Percentiles rank a stretch among this genome's conserved stretches.
Evolutionary conservation across 2,329 filamentous ascomycete genomes (phyloP).

Genomic region (Fusarium circinatum): DNA sequence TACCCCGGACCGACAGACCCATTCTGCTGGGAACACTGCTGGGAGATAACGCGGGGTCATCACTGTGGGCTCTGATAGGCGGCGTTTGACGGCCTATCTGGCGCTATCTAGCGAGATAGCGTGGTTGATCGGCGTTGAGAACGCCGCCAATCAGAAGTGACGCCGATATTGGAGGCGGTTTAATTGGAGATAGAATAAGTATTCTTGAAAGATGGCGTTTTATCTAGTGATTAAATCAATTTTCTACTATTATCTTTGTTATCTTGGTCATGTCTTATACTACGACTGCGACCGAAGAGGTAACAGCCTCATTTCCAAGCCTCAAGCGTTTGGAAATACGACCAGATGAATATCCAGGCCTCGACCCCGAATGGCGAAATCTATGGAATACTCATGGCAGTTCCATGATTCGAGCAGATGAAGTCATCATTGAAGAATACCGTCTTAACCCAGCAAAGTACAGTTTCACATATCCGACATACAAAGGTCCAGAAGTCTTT

Average conservation of each 20-base stretch:
- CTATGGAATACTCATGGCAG: not conserved
- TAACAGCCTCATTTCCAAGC: not conserved
- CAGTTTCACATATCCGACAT: slow-evolving; percentile 2
- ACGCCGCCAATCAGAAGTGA: not conserved
- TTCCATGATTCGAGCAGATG: not conserved
- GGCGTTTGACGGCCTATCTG: slow-evolving; percentile 2
- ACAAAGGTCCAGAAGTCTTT: not conserved
- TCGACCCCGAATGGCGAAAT: not conserved
- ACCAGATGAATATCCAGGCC: not conserved
- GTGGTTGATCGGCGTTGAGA: not conserved
- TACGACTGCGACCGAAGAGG: not conserved
- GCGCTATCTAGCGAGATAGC: not conserved
- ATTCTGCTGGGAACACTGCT: not conserved
- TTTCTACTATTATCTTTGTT: not conserved
- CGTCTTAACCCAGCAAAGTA: not conserved
- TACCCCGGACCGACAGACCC: not conserved
- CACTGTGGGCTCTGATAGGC: not conserved
- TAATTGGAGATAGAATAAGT: not conserved
- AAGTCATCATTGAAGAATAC: not conserved
- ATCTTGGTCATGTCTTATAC: not conserved
- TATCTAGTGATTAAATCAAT: no score
- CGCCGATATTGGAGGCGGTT: not conserved
- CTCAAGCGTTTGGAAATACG: not conserved
- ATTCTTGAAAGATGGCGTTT: not conserved
- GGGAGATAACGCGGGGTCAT: slow-evolving; percentile 6